Evolutionary conservation across 2,329 filamentous ascomycete genomes (phyloP).

Genomic region (Fusarium citri): DNA sequence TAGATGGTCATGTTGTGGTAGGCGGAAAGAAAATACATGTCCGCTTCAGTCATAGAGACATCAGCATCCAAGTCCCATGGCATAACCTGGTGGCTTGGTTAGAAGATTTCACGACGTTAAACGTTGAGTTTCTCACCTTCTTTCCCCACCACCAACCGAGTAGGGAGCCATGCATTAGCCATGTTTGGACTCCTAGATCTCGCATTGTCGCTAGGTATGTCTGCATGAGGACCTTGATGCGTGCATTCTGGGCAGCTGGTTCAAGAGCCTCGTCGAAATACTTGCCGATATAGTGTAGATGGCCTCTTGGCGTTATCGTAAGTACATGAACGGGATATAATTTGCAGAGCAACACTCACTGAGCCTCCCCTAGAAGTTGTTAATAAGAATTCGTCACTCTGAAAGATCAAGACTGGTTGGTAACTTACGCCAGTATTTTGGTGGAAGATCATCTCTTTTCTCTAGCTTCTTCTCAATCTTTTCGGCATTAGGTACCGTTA

Average conservation of each 20-base stretch:
- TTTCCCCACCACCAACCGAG: constrained; percentile 90
- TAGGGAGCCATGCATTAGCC: constrained; percentile 87
- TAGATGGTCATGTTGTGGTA: constrained; percentile 71
- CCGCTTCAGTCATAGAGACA: constrained; percentile 76
- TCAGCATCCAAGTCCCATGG: constrained; percentile 85
- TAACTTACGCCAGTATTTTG: constrained; percentile 38
- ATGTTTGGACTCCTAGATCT: constrained; percentile 77
- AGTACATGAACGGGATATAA: constrained; percentile 4
- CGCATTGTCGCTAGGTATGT: constrained; percentile 78
- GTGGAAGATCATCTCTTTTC: constrained; percentile 3
- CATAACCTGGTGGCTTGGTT: constrained; percentile 63
- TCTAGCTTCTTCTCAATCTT: constrained; percentile 21
- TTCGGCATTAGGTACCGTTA: constrained; percentile 13
- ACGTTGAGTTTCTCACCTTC: constrained; percentile 49
- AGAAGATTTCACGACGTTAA: neutral
- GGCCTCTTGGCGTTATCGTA: constrained; percentile 30
- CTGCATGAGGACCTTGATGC: constrained; percentile 74
- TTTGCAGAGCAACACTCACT: constrained; percentile 24
- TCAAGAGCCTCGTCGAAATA: constrained; percentile 56
- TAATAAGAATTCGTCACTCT: neutral
- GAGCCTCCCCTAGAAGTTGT: constrained; percentile 34
- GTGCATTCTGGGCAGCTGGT: constrained; percentile 69
- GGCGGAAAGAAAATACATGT: constrained; percentile 73
- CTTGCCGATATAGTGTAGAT: constrained; percentile 53
- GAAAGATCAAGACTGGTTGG: neutral